Evolutionary conservation across 257 asterid genomes (phyloP), one percentile per base, ranked within the genome.

Genomic region (Paraleonurus japonicus): DNA sequence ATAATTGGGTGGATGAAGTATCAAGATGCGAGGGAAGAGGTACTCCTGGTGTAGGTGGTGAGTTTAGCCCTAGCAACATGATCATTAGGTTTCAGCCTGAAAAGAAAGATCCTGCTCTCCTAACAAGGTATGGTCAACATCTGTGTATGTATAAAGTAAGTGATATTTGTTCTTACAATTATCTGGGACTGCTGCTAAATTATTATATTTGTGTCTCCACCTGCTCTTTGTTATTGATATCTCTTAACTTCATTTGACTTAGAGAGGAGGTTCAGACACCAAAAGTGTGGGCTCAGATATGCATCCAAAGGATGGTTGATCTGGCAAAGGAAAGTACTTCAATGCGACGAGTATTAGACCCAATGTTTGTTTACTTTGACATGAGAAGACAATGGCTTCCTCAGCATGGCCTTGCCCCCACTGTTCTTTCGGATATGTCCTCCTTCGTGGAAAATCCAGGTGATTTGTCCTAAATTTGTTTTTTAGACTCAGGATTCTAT

Each of bases 1-100:
- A 89, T 76, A 88, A 95, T 84, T 95, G 99, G 99, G 98, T 95
- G 73, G 96, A 92, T 80, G 99, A 92, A 74, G 98, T 95, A 47
- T 83, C 92, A 55, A 85, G 99, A 80, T 85, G 89, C 62, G 98
- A 89, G 81, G 98, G 99, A 75, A 81, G 96, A 84, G 88, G 85
- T 60, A 61, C 84, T 73, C 76, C 75, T 54, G 71, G 79, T 74
- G 78, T 74, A 57, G 96, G 89, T 74, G 82, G 83, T 74, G 98
- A 87, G 75, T 80, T 72, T 78, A 85, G 89, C 85, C 95, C 98
- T 64, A 64, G 82, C 74, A 79, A 79, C 79, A 53, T 77, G 75
- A 78, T 70, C 75, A 65, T 82, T 35, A 85, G 90, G 82, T 72
- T 86, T 73, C 84, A 80, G 10, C 92, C 96, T 4, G 92, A 88